Conservation (phyloP, 441 rosid genomes). For the Adansonia rubrostipa region DNA sequence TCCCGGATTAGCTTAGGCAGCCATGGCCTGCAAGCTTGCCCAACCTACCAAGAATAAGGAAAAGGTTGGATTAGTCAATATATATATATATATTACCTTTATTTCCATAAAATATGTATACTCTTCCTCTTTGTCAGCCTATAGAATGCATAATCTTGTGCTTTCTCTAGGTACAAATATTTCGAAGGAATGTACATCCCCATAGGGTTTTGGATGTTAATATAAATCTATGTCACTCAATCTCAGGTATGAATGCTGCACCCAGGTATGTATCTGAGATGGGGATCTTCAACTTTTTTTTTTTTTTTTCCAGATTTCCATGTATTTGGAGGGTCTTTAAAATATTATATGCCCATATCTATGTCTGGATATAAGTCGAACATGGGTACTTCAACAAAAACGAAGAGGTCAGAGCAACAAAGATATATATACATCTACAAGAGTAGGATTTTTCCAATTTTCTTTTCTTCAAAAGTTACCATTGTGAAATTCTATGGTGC, state of each 20-base stretch:
- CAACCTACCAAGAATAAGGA: conserved; percentile 48
- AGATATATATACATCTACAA: background rate
- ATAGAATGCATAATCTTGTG: conserved; percentile 11
- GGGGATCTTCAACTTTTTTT: too few species aligned
- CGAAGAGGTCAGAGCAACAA: too few species aligned
- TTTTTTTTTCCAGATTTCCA: too few species aligned
- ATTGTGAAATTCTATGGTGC: background rate
- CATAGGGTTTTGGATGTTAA: conserved; percentile 1
- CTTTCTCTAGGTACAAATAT: background rate
- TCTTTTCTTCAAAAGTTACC: background rate
- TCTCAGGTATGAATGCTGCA: too few species aligned
- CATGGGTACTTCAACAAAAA: too few species aligned
- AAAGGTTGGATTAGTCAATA: conserved; percentile 7
- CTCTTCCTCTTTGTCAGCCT: background rate
- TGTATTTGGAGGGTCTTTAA: too few species aligned
- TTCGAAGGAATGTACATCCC: conserved; percentile 1
- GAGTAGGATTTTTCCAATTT: background rate
- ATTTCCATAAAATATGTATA: background rate
- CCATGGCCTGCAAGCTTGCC: conserved; percentile 80
- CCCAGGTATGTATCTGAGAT: too few species aligned
- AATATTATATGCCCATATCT: too few species aligned
- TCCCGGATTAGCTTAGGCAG: conserved; percentile 69
- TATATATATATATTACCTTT: background rate
- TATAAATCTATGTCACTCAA: background rate
- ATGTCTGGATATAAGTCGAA: too few species aligned